Conservation (phyloP, 805 yeast genomes). For the Metschnikowia aberdeeniae region DNA sequence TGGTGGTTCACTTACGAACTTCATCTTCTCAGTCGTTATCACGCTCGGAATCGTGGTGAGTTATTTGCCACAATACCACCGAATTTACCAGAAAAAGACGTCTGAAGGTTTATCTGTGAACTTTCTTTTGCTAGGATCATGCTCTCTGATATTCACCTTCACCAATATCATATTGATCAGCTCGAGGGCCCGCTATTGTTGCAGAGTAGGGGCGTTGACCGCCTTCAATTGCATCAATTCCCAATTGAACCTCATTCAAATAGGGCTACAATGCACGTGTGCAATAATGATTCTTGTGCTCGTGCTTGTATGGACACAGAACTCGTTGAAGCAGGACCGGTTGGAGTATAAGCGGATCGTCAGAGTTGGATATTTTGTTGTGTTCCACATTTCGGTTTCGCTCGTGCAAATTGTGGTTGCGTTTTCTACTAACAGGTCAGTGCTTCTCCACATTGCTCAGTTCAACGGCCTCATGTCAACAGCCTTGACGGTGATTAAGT, state of each 20-base stretch:
- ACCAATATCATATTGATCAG: conserved; percentile 64
- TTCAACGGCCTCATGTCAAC: conserved; percentile 65
- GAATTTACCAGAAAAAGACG: conserved; percentile 53
- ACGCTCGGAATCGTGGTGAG: conserved; percentile 67
- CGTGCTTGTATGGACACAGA: conserved; percentile 46
- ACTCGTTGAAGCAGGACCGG: conserved; percentile 45
- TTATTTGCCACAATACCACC: conserved; percentile 70
- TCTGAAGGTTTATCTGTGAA: conserved; percentile 78
- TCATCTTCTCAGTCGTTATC: conserved; percentile 47
- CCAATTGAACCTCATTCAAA: conserved; percentile 63
- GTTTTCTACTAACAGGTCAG: conserved; percentile 20
- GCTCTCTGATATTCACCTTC: conserved; percentile 64
- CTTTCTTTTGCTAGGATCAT: conserved; percentile 65
- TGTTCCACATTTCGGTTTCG: conserved; percentile 33
- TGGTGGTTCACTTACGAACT: conserved; percentile 48
- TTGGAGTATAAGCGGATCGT: conserved; percentile 41
- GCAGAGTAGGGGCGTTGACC: conserved; percentile 41
- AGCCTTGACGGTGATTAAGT: conserved; percentile 61
- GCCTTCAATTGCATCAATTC: conserved; percentile 62
- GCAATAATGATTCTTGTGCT: conserved; percentile 54
- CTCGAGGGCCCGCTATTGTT: conserved; percentile 59
- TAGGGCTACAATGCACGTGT: conserved; percentile 57
- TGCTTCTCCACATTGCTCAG: conserved; percentile 45
- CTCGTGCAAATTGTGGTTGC: conserved; percentile 34
- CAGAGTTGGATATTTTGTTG: conserved; percentile 38